phyloP scores from a whole-genome alignment of 495 filamentous ascomycete species.

The Podospora conica region DNA sequence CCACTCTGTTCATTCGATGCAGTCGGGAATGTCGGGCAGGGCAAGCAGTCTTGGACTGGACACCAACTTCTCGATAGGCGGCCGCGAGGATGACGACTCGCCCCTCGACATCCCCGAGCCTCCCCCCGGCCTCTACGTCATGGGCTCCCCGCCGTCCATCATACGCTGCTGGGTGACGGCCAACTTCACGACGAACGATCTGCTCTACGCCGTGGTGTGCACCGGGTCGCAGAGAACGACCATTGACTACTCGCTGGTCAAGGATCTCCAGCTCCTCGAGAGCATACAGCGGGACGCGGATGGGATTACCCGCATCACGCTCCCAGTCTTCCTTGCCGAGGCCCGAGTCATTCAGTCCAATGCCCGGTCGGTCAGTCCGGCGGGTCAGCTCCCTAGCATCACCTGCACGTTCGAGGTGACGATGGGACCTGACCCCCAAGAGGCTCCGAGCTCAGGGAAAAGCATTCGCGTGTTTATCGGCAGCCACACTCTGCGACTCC shows the following conservation, averaged over 20 bases:
- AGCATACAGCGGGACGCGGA: constrained; percentile 58
- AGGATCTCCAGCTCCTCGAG: constrained; percentile 61
- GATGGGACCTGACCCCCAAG: constrained; percentile 41
- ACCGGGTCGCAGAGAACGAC: constrained; percentile 84
- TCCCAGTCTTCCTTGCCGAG: constrained; percentile 84
- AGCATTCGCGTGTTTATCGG: constrained; percentile 76
- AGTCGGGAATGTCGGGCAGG: constrained; percentile 61
- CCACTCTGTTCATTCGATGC: constrained; percentile 65
- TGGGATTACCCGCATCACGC: constrained; percentile 59
- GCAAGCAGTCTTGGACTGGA: constrained; percentile 81
- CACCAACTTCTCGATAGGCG: constrained; percentile 58
- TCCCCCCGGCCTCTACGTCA: constrained; percentile 71
- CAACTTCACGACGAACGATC: constrained; percentile 75
- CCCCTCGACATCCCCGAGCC: constrained; percentile 62
- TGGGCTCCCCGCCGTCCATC: constrained; percentile 85
- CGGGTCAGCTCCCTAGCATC: constrained; percentile 71
- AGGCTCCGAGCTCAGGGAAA: constrained; percentile 42
- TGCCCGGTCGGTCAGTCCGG: constrained; percentile 65
- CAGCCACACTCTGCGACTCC: constrained; percentile 77
- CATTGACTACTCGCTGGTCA: constrained; percentile 64
- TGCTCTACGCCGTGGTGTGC: constrained; percentile 88
- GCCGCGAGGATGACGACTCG: constrained; percentile 53
- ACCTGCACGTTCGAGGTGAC: constrained; percentile 70
- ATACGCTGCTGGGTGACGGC: constrained; percentile 91
- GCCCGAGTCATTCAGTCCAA: constrained; percentile 73